These are phyloP conservation scores for Pluteus cervinus DNA, from an alignment of 768 basidiomycete genomes.

Conservation along the genomic window DNA sequence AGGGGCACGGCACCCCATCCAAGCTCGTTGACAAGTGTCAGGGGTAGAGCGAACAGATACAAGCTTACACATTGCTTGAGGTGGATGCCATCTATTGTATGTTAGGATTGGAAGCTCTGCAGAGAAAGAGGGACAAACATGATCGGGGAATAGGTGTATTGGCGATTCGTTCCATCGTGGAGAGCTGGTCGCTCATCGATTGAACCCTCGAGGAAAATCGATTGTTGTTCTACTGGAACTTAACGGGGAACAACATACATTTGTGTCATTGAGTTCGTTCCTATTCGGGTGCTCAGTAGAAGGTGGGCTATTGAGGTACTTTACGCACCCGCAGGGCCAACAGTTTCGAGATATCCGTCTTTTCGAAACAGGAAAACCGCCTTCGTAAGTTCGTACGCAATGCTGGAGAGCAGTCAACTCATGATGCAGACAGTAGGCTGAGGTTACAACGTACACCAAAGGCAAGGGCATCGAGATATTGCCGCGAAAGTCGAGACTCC, in stretches of 20 bases:
- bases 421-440: not conserved
- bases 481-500: constrained; percentile 51
- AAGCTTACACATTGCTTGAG: constrained; percentile 93
- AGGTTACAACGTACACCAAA: constrained; percentile 46
- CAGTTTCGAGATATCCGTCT: constrained; percentile 79
- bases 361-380: constrained; percentile 68
- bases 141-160: constrained; percentile 80
- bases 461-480: constrained; percentile 76
- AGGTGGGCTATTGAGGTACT: not conserved
- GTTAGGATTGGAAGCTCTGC: constrained; percentile 1
- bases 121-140: constrained; percentile 35
- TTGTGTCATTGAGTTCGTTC: constrained; percentile 70
- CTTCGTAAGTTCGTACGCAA: constrained; percentile 75
- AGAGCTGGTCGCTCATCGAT: constrained; percentile 79
- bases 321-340: constrained; percentile 76
- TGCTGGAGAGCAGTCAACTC: constrained; percentile 31
- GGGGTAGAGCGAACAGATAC: constrained; percentile 87
- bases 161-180: constrained; percentile 85
- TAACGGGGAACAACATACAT: constrained; percentile 35
- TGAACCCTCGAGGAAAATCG: constrained; percentile 45
- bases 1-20: constrained; percentile 84
- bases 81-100: constrained; percentile 71
- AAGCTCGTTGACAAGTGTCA: constrained; percentile 77
- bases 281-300: constrained; percentile 27
- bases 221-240: not conserved